phyloP scores from a whole-genome alignment of 2,329 filamentous ascomycete genomes.

The Neophaeococcomyces aloes region DNA sequence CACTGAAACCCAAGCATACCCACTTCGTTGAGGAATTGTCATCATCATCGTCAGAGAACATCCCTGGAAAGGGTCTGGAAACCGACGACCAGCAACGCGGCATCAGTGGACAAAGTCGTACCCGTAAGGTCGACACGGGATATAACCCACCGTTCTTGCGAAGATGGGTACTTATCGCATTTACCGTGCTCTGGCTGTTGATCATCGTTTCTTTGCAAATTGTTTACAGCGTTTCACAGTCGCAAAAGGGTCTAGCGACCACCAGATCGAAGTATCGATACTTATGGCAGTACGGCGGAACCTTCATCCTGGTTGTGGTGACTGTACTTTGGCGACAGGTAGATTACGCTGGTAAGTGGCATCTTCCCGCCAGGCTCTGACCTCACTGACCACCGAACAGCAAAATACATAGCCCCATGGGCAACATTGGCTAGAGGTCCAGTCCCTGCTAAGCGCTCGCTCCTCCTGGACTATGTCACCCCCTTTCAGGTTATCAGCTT shows the following conservation, averaged over 20 bases:
- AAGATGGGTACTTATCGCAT: constrained; percentile 11
- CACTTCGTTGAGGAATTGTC: too few relatives aligned
- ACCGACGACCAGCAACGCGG: too few relatives aligned
- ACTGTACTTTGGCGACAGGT: constrained; percentile 17
- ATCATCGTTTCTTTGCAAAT: constrained; percentile 13
- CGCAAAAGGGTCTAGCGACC: constrained; percentile 11
- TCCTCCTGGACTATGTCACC: constrained; percentile 16
- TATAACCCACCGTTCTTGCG: constrained; percentile 11
- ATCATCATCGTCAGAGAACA: too few relatives aligned
- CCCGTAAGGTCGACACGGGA: too few relatives aligned
- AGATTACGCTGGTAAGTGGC: constrained; percentile 11
- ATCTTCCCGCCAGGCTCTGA: too few relatives aligned
- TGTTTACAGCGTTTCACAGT: constrained; percentile 12
- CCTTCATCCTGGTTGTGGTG: constrained; percentile 12
- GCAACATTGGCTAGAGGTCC: constrained; percentile 14
- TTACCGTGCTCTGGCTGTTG: constrained; percentile 12
- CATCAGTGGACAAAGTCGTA: too few relatives aligned
- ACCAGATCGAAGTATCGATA: constrained; percentile 8
- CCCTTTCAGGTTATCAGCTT: constrained; percentile 12
- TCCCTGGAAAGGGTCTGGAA: too few relatives aligned
- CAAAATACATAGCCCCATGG: constrained; percentile 16
- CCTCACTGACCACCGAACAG: constrained; percentile 4
- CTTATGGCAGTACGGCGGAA: constrained; percentile 15
- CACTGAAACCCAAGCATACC: too few relatives aligned
- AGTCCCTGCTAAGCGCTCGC: constrained; percentile 12